phyloP scores from a whole-genome alignment of 176 grass and related monocot species.

The Carex kokanica region DNA sequence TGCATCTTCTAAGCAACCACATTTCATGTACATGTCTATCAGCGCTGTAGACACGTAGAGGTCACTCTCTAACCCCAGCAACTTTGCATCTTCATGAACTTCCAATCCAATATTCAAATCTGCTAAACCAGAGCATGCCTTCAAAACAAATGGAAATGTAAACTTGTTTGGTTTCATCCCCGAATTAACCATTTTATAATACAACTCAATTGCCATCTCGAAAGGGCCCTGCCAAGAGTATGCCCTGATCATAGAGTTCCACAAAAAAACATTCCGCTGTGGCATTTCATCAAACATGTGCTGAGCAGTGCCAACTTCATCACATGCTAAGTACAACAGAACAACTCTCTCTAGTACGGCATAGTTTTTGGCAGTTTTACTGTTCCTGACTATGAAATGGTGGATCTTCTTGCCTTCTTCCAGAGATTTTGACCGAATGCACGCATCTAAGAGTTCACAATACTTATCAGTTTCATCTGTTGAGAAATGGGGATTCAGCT shows the following conservation, averaged over 20 bases:
- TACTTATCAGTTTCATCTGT: slow-evolving; percentile 7
- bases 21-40: slow-evolving; percentile 84
- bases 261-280: slow-evolving; percentile 39
- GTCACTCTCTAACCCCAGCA: slow-evolving; percentile 46
- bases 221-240: slow-evolving; percentile 59
- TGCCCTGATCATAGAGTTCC: slow-evolving; percentile 65
- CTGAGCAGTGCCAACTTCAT: slow-evolving; percentile 36
- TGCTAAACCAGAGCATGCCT: slow-evolving; percentile 54
- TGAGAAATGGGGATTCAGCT: not conserved
- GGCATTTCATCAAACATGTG: slow-evolving; percentile 54
- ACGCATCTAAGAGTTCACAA: slow-evolving; percentile 27
- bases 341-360: slow-evolving; percentile 29
- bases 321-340: slow-evolving; percentile 28
- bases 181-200: slow-evolving; percentile 43
- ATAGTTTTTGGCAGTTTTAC: not conserved
- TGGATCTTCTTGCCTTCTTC: slow-evolving; percentile 22
- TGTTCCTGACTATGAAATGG: slow-evolving; percentile 22
- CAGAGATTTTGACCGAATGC: slow-evolving; percentile 33
- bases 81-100: slow-evolving; percentile 45
- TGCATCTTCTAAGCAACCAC: slow-evolving; percentile 40
- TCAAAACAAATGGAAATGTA: slow-evolving; percentile 82
- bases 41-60: slow-evolving; percentile 73
- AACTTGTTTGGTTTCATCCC: slow-evolving; percentile 52
- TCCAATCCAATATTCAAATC: slow-evolving; percentile 46
- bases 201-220: slow-evolving; percentile 37